Conservation (phyloP, 768 basidiomycete species). For the Lactifluus echinatus region DNA sequence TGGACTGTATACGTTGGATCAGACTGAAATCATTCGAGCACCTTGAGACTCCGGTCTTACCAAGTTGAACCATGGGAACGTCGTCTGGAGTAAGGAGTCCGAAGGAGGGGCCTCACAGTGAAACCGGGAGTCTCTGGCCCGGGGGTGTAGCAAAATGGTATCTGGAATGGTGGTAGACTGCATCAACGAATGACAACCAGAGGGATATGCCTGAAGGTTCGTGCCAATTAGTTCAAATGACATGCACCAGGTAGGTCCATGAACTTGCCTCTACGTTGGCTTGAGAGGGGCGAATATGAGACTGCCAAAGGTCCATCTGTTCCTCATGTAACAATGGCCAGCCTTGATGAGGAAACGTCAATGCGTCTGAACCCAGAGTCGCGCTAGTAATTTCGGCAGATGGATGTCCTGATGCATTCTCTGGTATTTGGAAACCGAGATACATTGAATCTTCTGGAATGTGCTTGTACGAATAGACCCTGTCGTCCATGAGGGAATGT, state of each 20-base stretch:
- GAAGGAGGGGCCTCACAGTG: neutral
- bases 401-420: neutral
- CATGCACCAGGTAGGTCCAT: neutral
- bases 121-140: neutral
- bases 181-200: neutral
- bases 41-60: neutral
- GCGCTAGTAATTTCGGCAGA: neutral
- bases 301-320: neutral
- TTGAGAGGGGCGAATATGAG: neutral
- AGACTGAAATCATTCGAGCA: neutral
- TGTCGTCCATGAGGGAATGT: neutral
- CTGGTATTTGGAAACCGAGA: neutral
- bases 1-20: neutral
- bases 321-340: neutral
- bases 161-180: neutral
- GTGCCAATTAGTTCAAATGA: neutral
- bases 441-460: neutral
- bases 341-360: neutral
- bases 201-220: neutral
- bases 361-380: neutral
- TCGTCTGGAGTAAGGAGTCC: neutral
- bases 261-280: neutral
- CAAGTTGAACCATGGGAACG: neutral
- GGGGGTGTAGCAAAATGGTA: too few species aligned
- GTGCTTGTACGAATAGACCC: neutral